Base-by-base conservation (phyloP, 257 asterid genomes). In the Solanum raphanifolium region DNA sequence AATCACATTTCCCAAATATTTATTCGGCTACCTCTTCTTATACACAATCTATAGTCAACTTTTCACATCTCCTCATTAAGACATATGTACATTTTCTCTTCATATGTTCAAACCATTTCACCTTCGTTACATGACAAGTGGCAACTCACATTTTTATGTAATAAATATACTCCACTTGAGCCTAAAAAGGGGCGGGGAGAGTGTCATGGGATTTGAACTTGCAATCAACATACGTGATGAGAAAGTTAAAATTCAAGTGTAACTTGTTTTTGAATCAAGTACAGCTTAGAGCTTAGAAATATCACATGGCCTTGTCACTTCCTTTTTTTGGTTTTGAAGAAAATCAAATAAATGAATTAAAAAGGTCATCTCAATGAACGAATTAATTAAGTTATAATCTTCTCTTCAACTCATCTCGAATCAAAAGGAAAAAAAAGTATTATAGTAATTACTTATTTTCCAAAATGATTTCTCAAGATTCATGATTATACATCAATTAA, bases 21-120 rank as follows among this genome's bases (percentile, higher is more conserved):
- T n/a, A n/a, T n/a, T n/a, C 1, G 1, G 7, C 16, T 65, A 65
- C 0, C 7, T 65, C 0, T 10, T 65, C 16, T n/a, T 65, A n/a
- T n/a, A 65, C 32, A 12, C 31, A n/a, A 55, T 60, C 13, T 4
- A n/a, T 5, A n/a, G 1, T 12, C 1, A n/a, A 10, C 18, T 65
- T 11, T 11, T n/a, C 4, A 10, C 4, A 5, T 27, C 1, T n/a
- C 7, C 4, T 65, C 2, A 10, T 0, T 62, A 23, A 62, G 7
- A 62, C 0, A 4, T 62, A 0, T 62, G 1, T 9, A 9, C 15
- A 4, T 62, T 1, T 62, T n/a, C 7, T 4, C 3, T 62, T 62
- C 0, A 62, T n/a, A n/a, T 62, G 1, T 23, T 0, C 16, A 9
- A 62, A 62, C 0, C 3, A 62, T 9, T 5, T 62, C 31, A 62